Evolutionary conservation across 345 rosid genomes (phyloP).

Genomic region (Raphanus sativus): DNA sequence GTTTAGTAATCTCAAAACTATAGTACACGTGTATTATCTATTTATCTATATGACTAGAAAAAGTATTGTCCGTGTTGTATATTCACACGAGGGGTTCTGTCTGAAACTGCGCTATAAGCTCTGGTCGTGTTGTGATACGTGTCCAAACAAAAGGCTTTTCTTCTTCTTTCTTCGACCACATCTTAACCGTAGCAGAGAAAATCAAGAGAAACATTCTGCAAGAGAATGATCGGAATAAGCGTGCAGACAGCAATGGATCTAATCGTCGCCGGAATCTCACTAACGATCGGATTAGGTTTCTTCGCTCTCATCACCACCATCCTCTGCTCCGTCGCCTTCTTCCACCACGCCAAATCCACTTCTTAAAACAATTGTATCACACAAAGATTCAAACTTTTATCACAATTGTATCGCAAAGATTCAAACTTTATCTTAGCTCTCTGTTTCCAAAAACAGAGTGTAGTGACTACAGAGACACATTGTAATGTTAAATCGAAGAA

Average conservation of each 20-base stretch:
- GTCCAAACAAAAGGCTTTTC: constrained; percentile 10
- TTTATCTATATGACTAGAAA: no score
- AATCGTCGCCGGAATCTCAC: constrained; percentile 71
- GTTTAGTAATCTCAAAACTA: constrained; percentile 4
- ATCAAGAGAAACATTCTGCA: background rate
- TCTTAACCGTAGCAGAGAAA: background rate
- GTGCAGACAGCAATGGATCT: constrained; percentile 63
- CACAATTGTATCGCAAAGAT: no score
- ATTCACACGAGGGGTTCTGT: constrained; percentile 13
- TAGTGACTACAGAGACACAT: background rate
- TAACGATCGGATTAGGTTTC: constrained; percentile 67
- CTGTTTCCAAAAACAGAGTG: background rate
- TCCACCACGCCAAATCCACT: constrained; percentile 57
- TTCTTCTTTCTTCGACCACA: constrained; percentile 8
- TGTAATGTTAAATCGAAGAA: background rate
- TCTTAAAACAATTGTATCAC: constrained; percentile 28
- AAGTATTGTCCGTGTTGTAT: no score
- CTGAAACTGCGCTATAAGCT: constrained; percentile 27
- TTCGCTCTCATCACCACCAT: constrained; percentile 66
- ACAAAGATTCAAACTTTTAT: background rate
- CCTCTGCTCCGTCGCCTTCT: constrained; percentile 81
- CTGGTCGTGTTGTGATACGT: constrained; percentile 23
- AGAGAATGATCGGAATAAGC: constrained; percentile 46
- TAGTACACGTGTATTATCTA: background rate
- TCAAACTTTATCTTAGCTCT: background rate